Percentiles rank a stretch among this genome's conserved stretches.
Evolutionary conservation across 345 rosid species (phyloP).

Genomic region (Camelina hispida): DNA sequence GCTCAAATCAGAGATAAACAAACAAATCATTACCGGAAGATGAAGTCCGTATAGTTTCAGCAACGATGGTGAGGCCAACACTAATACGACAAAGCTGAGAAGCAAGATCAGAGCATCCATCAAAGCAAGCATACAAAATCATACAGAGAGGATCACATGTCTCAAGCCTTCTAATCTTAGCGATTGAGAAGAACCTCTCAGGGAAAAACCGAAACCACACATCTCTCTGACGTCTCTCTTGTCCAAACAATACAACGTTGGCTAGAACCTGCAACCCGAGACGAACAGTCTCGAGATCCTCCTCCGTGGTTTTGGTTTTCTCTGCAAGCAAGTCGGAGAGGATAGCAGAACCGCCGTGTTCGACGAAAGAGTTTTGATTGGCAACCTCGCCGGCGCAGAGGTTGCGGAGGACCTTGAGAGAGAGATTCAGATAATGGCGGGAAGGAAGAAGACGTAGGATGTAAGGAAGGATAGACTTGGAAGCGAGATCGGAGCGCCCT

Average conservation of each 20-base stretch:
- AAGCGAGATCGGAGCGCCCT: conserved; percentile 70
- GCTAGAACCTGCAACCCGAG: conserved; percentile 68
- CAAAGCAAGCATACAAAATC: conserved; percentile 65
- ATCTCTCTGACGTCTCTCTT: conserved; percentile 56
- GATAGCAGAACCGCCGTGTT: conserved; percentile 48
- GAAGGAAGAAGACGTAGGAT: conserved; percentile 51
- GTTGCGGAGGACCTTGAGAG: conserved; percentile 72
- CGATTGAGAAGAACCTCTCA: conserved; percentile 51
- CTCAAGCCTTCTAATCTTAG: conserved; percentile 50
- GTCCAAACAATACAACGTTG: conserved; percentile 68
- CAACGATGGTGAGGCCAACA: conserved; percentile 52
- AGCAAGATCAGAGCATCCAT: conserved; percentile 53
- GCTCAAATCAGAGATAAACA: too few relatives aligned
- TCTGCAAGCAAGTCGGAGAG: conserved; percentile 40
- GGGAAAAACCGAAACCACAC: conserved; percentile 66
- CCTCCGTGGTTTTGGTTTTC: conserved; percentile 7
- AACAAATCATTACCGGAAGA: conserved; percentile 49
- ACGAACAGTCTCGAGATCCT: conserved; percentile 55
- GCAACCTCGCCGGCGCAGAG: conserved; percentile 70
- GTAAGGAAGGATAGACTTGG: conserved; percentile 50
- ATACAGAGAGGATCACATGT: conserved; percentile 81
- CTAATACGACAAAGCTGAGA: conserved; percentile 51
- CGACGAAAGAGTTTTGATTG: conserved; percentile 64
- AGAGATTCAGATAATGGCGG: conserved; percentile 43
- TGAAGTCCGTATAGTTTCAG: conserved; percentile 57